Evolutionary conservation across 148 eudicot species (phyloP), one percentile per base, ranked within the genome.

Genomic region (Bassia scoparia): DNA sequence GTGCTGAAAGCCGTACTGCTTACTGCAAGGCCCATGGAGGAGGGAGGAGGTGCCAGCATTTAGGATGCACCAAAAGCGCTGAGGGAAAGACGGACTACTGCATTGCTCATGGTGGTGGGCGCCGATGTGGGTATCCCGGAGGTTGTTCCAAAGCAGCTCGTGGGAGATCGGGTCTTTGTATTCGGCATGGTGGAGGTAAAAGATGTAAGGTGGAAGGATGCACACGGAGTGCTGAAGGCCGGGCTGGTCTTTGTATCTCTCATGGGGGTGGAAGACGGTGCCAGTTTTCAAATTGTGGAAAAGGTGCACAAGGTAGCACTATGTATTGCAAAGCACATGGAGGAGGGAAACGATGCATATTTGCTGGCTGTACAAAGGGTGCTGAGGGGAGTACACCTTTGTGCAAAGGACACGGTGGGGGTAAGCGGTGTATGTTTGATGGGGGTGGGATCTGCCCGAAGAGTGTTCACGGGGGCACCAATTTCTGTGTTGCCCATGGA

Each of bases 11-110:
- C 81, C 84, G 92, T 20, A 91, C 97, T 0, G 97, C 96, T 31
- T 95, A 78, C 67, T 95, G 99, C 76, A 95, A 91, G 80, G 89
- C 97, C 31, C 99, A 95, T 35, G 99, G 99, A n/a, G 99, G 99
- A 17, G 98, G 99, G 13, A 82, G 74, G 72, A 81, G 99, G 74
- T 95, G 99, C 65, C 86, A 88, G 74, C 85, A 84, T 58, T 82
- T 91, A 33, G 99, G 97, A 31, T 95, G 99, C 78, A 91, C 96
- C 2, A 95, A 95, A 78, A 89, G 97, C 69, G 97, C 99, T 0
- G 99, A 95, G 83, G 96, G 97, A 1, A 89, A 80, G 73, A 95
- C 99, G 0, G 99, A 91, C 52, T 73, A 70, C 54, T 95, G 99
- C 89, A 95, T 91, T 7, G 92, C 99, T 3, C 99, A 95, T 48